Base-by-base conservation (phyloP, 352 stramenopile species). In the Globisporangium barbulae region DNA sequence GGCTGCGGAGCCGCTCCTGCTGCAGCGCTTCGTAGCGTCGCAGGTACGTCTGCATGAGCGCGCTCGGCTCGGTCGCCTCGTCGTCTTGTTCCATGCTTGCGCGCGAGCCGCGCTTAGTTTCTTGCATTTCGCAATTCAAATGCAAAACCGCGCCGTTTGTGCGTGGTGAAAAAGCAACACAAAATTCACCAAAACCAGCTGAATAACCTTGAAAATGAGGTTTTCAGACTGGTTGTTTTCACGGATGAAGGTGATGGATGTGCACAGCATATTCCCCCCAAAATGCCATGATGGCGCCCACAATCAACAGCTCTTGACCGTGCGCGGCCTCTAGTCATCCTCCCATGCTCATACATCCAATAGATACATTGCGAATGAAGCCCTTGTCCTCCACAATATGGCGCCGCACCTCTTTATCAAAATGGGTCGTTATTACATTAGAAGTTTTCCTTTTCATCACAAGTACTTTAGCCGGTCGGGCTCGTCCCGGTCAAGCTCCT, bases 11-110 rank as follows among this genome's bases (percentile, higher is more conserved):
- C 13, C 72, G 76, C 68, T 85, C 72, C 31, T 63, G 58, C 68
- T 84, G 79, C 73, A 84, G 71, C 41, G 73, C 63, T 54, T 88
- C 69, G 67, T 81, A 88, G 37, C 72, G 73, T 64, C 74, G 65
- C 39, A 83, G 61, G 61, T 88, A 88, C 54, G 75, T 67, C 69
- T 70, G 54, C 67, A 86, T 76, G 37, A 58, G 33, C 12, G 17
- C 52, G 21, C 52, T 58, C 60, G 65, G 22, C 45, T 57, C 58
- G 13, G n/a, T 15, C 41, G 2, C 25, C 12, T 33, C 25, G 47
- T 15, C 13, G 15, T 37, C 15, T 21, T 31, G 17, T 13, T 41
- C 48, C 42, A 9, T 41, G 22, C n/a, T 35, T 19, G 12, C 28
- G 17, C 22, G 44, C 42, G 31, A 28, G 42, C 31, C 22, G 21